Evolutionary conservation across 805 yeast species (phyloP), one percentile per base, ranked within the genome.

Genomic region (Candida argentea): DNA sequence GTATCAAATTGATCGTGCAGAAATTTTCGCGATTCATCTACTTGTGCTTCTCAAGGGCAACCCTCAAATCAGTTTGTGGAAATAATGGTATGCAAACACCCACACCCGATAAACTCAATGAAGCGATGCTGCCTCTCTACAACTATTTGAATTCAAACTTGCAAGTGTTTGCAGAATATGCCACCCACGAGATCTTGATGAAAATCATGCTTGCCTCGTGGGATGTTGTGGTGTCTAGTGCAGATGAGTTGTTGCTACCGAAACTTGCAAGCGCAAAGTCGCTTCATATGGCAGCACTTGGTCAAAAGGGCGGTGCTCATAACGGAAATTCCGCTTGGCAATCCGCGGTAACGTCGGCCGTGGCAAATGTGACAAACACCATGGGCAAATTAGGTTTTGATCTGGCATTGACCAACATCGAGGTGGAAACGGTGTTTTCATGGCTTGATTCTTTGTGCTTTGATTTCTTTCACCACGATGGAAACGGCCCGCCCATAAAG

Each of bases 121-220:
- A 71, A 32, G 77, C 86, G 3, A 63, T 85, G 50, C 62, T 67
- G 38, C 89, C 93, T 0, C 54, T 85, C 21, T 82, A 77, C 46
- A 79, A 80, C 35, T 81, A 80, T 42, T 56, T 84, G 45, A 80
- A 82, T 40, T 60, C 72, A 27, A 83, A 79, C 40, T 60, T 84
- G 26, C 65, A 65, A 29, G 74, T 78, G 1, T 53, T 84, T 22
- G 85, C 84, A 0, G 56, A 67, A 7, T 65, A 59, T 21, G 50
- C 84, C 22, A 69, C 83, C 1, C 57, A 64, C 12, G 73, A 66
- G 1, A 51, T 79, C 19, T 51, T 79, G 11, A 46, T 69, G 28
- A 68, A 71, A 37, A 82, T 83, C 0, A 79, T 84, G 81, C 43
- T 77, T 1, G 78, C 76, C 28, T 72, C 89, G 0, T 89, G 97